Percentiles rank a stretch among this genome's conserved stretches.
Conservation (phyloP, 2,329 filamentous ascomycete species). For the Penicillium brevicompactum region DNA sequence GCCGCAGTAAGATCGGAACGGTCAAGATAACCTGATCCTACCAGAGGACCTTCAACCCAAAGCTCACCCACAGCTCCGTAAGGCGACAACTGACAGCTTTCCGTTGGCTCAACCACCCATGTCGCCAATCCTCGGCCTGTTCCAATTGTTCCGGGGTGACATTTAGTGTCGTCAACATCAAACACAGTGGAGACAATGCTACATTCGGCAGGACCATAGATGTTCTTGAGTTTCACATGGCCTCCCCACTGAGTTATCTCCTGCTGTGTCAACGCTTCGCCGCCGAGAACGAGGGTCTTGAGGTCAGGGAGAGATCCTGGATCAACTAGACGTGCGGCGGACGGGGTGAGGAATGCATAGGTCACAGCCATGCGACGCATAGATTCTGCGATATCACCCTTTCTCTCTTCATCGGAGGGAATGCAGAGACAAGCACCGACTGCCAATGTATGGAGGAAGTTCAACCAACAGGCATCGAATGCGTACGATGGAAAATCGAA, state of each 20-base stretch:
- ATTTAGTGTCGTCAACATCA: background rate
- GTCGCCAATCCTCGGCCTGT: background rate
- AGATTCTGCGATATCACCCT: background rate
- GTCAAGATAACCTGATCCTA: background rate
- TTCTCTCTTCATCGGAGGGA: background rate
- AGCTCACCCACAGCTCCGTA: background rate
- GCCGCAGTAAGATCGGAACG: background rate
- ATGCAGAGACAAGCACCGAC: slow-evolving; percentile 1
- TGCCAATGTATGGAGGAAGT: background rate
- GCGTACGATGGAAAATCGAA: background rate
- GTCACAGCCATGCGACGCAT: background rate
- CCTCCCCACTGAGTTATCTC: background rate
- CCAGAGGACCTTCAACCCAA: background rate
- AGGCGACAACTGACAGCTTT: background rate
- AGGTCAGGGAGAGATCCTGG: background rate
- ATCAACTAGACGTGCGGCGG: background rate
- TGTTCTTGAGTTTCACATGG: background rate
- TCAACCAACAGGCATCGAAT: background rate
- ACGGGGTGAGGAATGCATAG: slow-evolving; percentile 1
- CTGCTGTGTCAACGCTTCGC: background rate
- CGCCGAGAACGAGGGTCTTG: background rate
- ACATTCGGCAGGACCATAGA: background rate
- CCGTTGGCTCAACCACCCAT: background rate
- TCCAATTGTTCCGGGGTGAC: background rate
- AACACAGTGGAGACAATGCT: background rate